Evolutionary conservation across 225 moss, liverwort and hornwort species (phyloP).

Genomic region (Marchantia polymorpha): DNA sequence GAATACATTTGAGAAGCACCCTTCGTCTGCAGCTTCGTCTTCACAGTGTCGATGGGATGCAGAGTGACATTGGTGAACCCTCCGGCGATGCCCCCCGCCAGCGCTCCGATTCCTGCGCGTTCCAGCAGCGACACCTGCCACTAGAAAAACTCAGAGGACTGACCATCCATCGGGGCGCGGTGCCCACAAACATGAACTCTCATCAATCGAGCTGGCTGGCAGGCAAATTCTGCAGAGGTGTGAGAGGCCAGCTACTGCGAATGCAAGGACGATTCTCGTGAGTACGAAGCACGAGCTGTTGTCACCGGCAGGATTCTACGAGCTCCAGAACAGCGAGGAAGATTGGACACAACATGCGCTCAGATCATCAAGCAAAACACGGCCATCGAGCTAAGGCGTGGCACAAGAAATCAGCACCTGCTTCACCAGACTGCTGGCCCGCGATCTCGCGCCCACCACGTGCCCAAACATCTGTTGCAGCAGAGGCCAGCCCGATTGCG

Average conservation of each 20-base stretch:
- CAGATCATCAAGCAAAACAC: neutral
- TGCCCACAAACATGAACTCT: neutral
- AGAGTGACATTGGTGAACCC: constrained; percentile 72
- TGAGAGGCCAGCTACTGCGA: neutral
- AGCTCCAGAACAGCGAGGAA: neutral
- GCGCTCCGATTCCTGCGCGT: constrained; percentile 74
- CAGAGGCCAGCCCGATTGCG: constrained; percentile 7
- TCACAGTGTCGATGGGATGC: constrained; percentile 78
- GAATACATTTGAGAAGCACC: constrained; percentile 71
- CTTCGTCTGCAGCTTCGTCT: constrained; percentile 75
- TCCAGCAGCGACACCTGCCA: constrained; percentile 54
- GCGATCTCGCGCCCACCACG: constrained; percentile 24
- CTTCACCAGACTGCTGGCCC: constrained; percentile 16
- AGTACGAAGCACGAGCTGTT: neutral
- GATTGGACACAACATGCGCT: neutral
- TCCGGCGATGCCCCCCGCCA: constrained; percentile 83
- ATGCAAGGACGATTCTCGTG: neutral
- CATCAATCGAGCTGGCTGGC: too few species aligned
- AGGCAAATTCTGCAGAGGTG: neutral
- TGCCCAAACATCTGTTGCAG: neutral
- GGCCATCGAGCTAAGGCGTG: neutral
- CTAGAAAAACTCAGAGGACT: neutral
- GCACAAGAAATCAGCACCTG: constrained; percentile 13
- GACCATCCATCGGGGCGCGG: neutral
- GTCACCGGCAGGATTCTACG: neutral